phyloP scores from a whole-genome alignment of 352 stramenopile species.

The Phytophthora uliginosa region DNA sequence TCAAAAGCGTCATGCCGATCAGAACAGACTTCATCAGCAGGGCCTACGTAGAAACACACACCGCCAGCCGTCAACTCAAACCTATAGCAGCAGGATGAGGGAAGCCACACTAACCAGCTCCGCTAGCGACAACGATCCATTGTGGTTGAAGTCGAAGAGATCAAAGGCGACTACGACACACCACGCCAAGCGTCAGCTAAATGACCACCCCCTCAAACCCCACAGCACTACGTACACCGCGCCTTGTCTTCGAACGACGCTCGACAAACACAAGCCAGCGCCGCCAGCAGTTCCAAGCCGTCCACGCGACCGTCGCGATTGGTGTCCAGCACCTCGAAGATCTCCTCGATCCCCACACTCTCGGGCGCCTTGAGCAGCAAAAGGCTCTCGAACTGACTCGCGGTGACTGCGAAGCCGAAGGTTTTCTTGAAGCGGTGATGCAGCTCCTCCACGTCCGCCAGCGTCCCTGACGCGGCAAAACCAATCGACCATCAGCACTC shows the following conservation, averaged over 20 bases:
- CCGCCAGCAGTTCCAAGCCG: constrained; percentile 80
- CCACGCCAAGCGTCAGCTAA: neutral
- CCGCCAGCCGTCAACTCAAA: neutral
- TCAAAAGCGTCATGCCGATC: constrained; percentile 76
- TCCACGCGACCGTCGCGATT: constrained; percentile 85
- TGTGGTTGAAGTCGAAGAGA: constrained; percentile 87
- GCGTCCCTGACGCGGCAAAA: constrained; percentile 52
- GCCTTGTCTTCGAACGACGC: constrained; percentile 86
- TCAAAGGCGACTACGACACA: constrained; percentile 30
- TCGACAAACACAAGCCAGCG: constrained; percentile 75
- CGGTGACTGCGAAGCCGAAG: constrained; percentile 79
- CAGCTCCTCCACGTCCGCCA: constrained; percentile 72
- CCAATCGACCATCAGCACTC: neutral
- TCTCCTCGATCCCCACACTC: constrained; percentile 66
- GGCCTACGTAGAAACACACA: constrained; percentile 36
- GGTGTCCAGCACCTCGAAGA: constrained; percentile 80
- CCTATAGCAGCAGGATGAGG: neutral
- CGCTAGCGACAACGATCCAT: constrained; percentile 76
- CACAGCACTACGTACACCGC: constrained; percentile 53
- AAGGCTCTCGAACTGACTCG: constrained; percentile 80
- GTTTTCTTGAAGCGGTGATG: constrained; percentile 77
- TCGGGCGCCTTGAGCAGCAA: constrained; percentile 74
- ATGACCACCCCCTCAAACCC: constrained; percentile 32
- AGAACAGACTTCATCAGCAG: constrained; percentile 87
- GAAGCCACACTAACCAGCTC: constrained; percentile 54